phyloP scores from a whole-genome alignment of 768 basidiomycete genomes.

The Chlorophyllum brunneum region DNA sequence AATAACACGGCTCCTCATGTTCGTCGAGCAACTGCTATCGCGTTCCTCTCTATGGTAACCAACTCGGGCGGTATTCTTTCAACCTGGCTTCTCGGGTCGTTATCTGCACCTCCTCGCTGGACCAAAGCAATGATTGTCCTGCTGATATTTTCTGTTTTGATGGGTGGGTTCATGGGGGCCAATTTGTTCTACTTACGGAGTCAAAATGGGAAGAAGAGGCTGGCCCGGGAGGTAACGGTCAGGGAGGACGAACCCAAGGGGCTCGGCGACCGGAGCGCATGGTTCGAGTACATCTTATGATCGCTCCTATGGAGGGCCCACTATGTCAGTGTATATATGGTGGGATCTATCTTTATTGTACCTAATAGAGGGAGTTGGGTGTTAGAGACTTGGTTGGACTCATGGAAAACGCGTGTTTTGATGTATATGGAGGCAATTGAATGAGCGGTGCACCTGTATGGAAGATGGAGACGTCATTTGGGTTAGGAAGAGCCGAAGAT shows the following conservation, averaged over 20 bases:
- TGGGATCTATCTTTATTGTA: neutral
- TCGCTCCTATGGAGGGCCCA: no score
- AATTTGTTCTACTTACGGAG: slow-evolving; percentile 26
- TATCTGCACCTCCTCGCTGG: slow-evolving; percentile 3
- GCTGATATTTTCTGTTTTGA: slow-evolving; percentile 20
- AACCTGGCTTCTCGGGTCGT: slow-evolving; percentile 33
- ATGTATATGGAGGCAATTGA: neutral
- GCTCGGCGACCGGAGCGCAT: slow-evolving; percentile 30
- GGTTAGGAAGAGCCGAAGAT: neutral
- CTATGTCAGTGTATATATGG: no score
- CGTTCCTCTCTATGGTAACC: slow-evolving; percentile 30
- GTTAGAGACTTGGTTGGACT: neutral
- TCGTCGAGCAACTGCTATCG: slow-evolving; percentile 32
- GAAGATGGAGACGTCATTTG: slow-evolving; percentile 6
- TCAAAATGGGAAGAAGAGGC: slow-evolving; percentile 28
- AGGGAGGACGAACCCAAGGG: slow-evolving; percentile 22
- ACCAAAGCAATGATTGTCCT: slow-evolving; percentile 6
- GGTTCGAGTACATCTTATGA: slow-evolving; percentile 34
- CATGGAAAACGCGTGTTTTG: slow-evolving; percentile 10
- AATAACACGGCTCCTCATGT: neutral
- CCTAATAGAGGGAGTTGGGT: neutral
- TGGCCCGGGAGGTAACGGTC: slow-evolving; percentile 18
- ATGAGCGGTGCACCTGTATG: no score
- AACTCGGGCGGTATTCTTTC: slow-evolving; percentile 37
- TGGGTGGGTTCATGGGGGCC: slow-evolving; percentile 19